Evolutionary conservation across 495 filamentous ascomycete species (phyloP).

Genomic region (Letharia lupina): DNA sequence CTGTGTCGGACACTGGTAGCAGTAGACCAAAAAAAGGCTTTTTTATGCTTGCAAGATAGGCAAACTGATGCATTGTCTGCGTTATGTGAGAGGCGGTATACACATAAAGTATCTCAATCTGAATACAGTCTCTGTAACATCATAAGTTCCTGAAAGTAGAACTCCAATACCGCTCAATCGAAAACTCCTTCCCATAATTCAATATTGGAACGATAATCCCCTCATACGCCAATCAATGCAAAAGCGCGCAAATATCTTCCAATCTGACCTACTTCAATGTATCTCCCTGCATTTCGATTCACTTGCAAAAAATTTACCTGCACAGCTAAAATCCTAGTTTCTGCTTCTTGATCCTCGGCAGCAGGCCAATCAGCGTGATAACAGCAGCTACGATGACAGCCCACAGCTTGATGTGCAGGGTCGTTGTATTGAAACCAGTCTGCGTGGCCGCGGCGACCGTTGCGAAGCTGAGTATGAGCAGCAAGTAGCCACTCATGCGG

Average conservation of each 20-base stretch:
- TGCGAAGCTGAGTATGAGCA: conserved; percentile 59
- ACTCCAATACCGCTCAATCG: background rate
- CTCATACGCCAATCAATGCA: background rate
- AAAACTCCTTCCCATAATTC: background rate
- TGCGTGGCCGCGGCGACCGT: conserved; percentile 68
- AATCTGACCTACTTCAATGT: background rate
- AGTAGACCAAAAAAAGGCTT: background rate
- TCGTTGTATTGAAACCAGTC: conserved; percentile 56
- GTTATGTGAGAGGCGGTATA: background rate
- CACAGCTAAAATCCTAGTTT: conserved; percentile 59
- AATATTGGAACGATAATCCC: background rate
- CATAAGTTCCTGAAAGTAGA: background rate
- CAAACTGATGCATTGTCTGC: background rate
- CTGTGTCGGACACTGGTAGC: background rate
- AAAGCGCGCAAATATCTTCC: background rate
- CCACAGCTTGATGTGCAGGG: conserved; percentile 65
- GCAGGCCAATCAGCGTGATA: conserved; percentile 57
- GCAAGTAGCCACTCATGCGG: conserved; percentile 64
- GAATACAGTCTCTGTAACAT: background rate
- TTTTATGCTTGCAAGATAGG: background rate
- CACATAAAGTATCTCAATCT: background rate
- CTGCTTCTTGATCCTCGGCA: conserved; percentile 69
- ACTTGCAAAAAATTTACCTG: background rate
- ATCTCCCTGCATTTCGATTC: background rate
- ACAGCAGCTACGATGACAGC: conserved; percentile 51